Evolutionary conservation across 163 green algal genomes (phyloP), one percentile per base, ranked within the genome.

Genomic region (Trebouxiophyceae sp.): DNA sequence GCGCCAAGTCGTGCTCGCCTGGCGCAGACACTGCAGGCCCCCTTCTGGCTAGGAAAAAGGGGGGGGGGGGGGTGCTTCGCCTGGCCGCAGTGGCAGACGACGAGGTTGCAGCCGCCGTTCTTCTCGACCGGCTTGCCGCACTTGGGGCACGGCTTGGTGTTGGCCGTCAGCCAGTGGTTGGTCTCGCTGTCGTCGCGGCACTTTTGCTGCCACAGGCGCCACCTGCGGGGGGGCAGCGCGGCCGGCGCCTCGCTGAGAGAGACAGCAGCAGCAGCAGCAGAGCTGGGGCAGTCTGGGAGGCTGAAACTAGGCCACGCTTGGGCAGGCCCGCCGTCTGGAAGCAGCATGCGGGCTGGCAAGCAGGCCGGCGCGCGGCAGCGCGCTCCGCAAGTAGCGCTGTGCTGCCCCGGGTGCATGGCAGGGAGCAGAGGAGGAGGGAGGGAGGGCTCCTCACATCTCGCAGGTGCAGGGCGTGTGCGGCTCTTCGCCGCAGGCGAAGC

Each of bases 61-160:
- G n/a, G n/a, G n/a, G n/a, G n/a, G n/a, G n/a, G n/a, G n/a, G n/a
- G n/a, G n/a, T n/a, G n/a, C 2, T 20, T 22, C 57, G 73, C 71
- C 74, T 88, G 79, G 8, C 80, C 77, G 54, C 82, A 87, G 26
- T 60, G 62, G 78, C 86, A 93, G 44, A 81, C 60, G 26, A 95
- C 88, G 22, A 93, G 73, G 72, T 95, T 95, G 82, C 88, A 95
- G 50, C 88, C 89, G 22, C 87, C 86, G 57, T 91, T 94, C 78
- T 96, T 96, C 78, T 96, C 89, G 27, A 96, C 89, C 3, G 81
- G 81, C 61, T 95, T 93, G 56, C 45, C 29, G 69, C 89, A 96
- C 73, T 95, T 96, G 44, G 89, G 89, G 76, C 89, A 96, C 20
- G 86, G 81, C 78, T 89, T 91, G 54, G 84, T 93, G 81, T 90